Base-by-base conservation (phyloP, 768 basidiomycete species). In the Pholiota microspora region DNA sequence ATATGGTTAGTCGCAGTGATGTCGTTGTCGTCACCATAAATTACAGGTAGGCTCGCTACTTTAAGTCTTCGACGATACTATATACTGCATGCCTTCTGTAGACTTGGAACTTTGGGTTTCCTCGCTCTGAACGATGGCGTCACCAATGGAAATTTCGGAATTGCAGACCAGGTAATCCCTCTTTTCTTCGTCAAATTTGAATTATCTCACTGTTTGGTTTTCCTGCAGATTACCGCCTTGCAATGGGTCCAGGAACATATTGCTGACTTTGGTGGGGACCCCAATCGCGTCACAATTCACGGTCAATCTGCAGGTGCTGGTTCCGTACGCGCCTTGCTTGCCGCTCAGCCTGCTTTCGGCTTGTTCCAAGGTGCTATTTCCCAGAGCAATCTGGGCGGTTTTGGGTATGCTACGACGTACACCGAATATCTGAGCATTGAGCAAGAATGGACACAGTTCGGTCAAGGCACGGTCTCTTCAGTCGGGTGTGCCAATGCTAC, bases 261-360 rank as follows among this genome's bases (percentile, higher is more conserved):
- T 55, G 64, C 67, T 0, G 71, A 74, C n/a, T 85, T 85, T 57
- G 82, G 82, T 32, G 83, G 84, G 0, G 83, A 84, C 65, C 77
- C 78, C 1, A 63, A 65, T 7, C 71, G 71, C 1, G 75, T 86
- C 45, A 81, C 79, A 2, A 77, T 84, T 21, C 74, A 75, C 55
- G 83, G 83, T 1, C 75, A 85, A 62, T 80, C 77, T 5, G 81
- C 81, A 10, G 82, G 81, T 25, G 80, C 75, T 8, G 73, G 70
- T 32, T 71, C 76, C 5, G 76, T 79, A 0, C 69, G 74, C 16
- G 69, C 71, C 1, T 61, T 75, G 0, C 67, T 77, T 28, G 70
- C 65, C 6, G 67, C 72, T 1, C 61, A 67, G 7, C 65, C 65
- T 4, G 71, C 73, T 0, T 70, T 70, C 45, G 73, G 73, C 0